A percentile compares a stretch with the other conserved stretches of the same genome.
Evolutionary conservation across 306 rosid genomes (phyloP).

Genomic region (Cyamopsis tetragonoloba): DNA sequence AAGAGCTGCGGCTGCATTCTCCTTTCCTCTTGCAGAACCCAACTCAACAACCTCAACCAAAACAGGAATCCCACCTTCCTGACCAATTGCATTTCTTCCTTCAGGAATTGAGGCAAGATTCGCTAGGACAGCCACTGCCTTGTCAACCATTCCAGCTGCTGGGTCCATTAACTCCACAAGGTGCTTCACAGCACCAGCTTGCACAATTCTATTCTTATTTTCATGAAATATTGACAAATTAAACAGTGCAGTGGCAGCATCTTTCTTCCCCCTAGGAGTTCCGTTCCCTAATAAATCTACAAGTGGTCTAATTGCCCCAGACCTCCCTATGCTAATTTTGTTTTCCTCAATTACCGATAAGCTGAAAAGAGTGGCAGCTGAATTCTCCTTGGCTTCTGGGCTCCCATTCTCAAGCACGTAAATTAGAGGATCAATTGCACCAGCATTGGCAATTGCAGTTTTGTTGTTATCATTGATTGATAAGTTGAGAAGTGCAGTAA

Average conservation of each 20-base stretch:
- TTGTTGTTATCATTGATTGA: conserved; percentile 86
- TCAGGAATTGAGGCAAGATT: conserved; percentile 88
- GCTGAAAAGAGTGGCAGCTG: conserved; percentile 98
- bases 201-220: conserved; percentile 82
- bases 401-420: conserved; percentile 85
- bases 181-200: conserved; percentile 92
- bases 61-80: conserved; percentile 79
- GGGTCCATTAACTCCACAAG: conserved; percentile 98
- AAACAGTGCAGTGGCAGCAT: conserved; percentile 96
- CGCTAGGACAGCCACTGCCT: conserved; percentile 94
- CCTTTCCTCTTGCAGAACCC: conserved; percentile 96
- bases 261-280: conserved; percentile 95
- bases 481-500: conserved; percentile 90
- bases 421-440: conserved; percentile 88
- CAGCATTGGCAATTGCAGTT: conserved; percentile 67
- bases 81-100: conserved; percentile 79
- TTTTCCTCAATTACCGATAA: conserved; percentile 90
- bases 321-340: conserved; percentile 82
- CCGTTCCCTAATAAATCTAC: conserved; percentile 91
- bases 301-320: conserved; percentile 84
- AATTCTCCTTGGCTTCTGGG: conserved; percentile 93
- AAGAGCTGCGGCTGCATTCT: conserved; percentile 95
- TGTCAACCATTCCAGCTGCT: conserved; percentile 96
- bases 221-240: conserved; percentile 84
- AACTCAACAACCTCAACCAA: conserved; percentile 95